phyloP scores from a whole-genome alignment of 2,329 filamentous ascomycete genomes.

The Aschersonia sp. region DNA sequence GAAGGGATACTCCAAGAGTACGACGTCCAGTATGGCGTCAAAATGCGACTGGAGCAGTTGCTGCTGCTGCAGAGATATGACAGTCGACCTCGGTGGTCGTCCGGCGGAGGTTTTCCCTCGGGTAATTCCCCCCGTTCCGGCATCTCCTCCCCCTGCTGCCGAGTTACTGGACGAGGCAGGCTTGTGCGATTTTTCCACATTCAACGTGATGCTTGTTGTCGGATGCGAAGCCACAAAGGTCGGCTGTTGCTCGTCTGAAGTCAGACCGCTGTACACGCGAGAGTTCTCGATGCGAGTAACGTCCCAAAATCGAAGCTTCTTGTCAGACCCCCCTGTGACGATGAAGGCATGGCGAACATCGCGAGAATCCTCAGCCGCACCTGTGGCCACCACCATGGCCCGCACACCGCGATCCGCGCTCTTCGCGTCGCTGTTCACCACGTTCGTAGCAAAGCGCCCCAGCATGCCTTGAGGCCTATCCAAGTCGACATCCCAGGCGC shows the following conservation, averaged over 20 bases:
- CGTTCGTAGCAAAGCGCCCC: constrained; percentile 62
- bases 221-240: constrained; percentile 53
- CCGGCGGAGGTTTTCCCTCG: constrained; percentile 15
- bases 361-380: constrained; percentile 53
- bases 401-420: constrained; percentile 54
- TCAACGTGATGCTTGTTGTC: constrained; percentile 47
- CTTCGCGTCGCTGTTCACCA: constrained; percentile 44
- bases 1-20: constrained; percentile 78
- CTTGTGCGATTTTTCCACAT: constrained; percentile 45
- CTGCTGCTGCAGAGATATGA: constrained; percentile 80
- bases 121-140: constrained; percentile 4
- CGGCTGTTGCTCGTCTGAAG: constrained; percentile 55
- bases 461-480: constrained; percentile 80
- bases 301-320: constrained; percentile 91
- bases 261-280: constrained; percentile 64
- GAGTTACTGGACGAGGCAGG: constrained; percentile 12
- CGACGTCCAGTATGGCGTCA: constrained; percentile 77
- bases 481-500: constrained; percentile 80
- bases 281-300: constrained; percentile 64
- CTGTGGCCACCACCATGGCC: constrained; percentile 59
- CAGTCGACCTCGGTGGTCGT: constrained; percentile 56
- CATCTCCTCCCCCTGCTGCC: not conserved
- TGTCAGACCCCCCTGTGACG: constrained; percentile 76
- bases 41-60: constrained; percentile 74
- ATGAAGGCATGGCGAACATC: constrained; percentile 72